phyloP scores from a whole-genome alignment of 179 eudicot species.

The Patellifolia procumbens region DNA sequence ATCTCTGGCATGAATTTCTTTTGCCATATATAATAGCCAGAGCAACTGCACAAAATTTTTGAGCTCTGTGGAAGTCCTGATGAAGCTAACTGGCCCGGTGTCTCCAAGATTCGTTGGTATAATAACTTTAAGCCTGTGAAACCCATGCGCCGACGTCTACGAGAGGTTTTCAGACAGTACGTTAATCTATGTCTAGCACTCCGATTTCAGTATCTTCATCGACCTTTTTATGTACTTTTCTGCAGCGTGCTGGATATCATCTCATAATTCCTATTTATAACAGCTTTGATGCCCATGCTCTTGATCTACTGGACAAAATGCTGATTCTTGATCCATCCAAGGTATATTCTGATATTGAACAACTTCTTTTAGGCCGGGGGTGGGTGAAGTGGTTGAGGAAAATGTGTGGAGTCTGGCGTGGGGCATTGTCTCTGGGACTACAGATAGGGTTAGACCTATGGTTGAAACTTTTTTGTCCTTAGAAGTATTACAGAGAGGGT shows the following conservation, averaged over 20 bases:
- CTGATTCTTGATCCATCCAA: constrained; percentile 79
- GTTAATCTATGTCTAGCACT: constrained; percentile 22
- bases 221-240: neutral
- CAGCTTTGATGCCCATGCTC: constrained; percentile 77
- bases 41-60: constrained; percentile 76
- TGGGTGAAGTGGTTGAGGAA: neutral
- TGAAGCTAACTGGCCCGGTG: constrained; percentile 84
- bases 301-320: constrained; percentile 80
- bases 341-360: constrained; percentile 39
- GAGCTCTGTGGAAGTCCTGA: constrained; percentile 89
- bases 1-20: neutral
- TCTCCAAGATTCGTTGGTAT: constrained; percentile 76
- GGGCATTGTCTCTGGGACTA: neutral
- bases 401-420: no score
- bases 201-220: neutral
- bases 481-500: neutral
- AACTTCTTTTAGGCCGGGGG: neutral
- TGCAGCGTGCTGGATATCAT: neutral
- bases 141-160: constrained; percentile 62
- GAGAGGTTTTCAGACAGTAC: constrained; percentile 71
- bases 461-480: neutral
- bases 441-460: neutral
- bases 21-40: constrained; percentile 48
- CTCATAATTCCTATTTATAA: constrained; percentile 14
- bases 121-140: constrained; percentile 75